Base-by-base conservation (phyloP, 2,329 filamentous ascomycete genomes). In the Colletotrichum eremochloae region DNA sequence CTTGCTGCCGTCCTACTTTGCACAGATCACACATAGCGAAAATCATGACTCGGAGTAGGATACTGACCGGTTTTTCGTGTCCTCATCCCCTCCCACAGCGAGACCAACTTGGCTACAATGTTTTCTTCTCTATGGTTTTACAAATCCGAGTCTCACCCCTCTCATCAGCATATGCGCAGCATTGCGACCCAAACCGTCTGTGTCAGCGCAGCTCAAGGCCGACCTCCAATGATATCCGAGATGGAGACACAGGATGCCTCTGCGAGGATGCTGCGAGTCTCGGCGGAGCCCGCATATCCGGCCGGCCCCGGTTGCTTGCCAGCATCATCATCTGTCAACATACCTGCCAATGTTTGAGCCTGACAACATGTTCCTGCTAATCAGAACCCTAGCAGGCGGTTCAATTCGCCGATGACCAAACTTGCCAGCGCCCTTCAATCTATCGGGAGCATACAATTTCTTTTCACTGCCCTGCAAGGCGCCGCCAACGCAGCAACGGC, bases 401-500 rank as follows among this genome's bases (percentile, higher is more conserved):
- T 14, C 60, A 46, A 29, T 15, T 55, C 38, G 38, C 56, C 15
- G 11, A 42, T 15, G 58, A n/a, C 20, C 46, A 46, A 50, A 40
- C 56, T 38, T 63, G 44, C 58, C 66, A 55, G 56, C 55, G n/a
- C 48, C 53, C 42, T 31, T 48, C 40, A 52, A 33, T 68, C 38
- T 40, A 38, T 48, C 48, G 50, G 56, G 36, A 31, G 38, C 50
- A 42, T 53, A 20, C 50, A 24, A 14, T 52, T 44, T 36, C 57
- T 33, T 71, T 58, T 63, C 68, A 14, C 33, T 29, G 66, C 58
- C 66, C 66, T 64, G 69, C 60, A 20, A 72, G 69, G 66, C 70
- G 63, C 63, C 44, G 70, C 66, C 70, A 72, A 56, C 70, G 38
- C 66, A 72, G 55, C 70, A 70, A 69, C 55, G 66, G 66, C 55